Conservation (phyloP, 164 flowering plant genomes). For the Sedum album region DNA sequence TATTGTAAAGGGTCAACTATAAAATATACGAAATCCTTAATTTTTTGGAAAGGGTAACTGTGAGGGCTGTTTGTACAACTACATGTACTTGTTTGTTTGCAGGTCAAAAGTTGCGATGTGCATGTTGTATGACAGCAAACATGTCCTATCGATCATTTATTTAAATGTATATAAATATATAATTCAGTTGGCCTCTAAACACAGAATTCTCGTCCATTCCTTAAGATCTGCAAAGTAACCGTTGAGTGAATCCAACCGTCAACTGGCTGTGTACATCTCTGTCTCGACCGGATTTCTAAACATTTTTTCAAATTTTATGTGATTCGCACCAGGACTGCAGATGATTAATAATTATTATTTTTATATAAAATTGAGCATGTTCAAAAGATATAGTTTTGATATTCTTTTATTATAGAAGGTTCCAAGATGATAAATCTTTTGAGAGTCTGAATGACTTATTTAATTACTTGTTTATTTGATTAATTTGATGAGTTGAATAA, state of each 20-base stretch:
- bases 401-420: too few species aligned
- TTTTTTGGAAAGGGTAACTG: too few species aligned
- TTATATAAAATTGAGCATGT: too few species aligned
- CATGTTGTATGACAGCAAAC: conserved; percentile 1
- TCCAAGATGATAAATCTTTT: too few species aligned
- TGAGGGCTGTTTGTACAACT: neutral
- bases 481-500: too few species aligned
- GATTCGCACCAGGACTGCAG: neutral
- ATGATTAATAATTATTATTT: too few species aligned
- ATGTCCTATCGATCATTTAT: neutral
- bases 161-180: neutral
- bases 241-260: conserved; percentile 9
- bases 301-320: neutral
- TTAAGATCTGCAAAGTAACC: neutral
- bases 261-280: neutral
- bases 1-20: too few species aligned
- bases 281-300: neutral
- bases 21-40: too few species aligned
- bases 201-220: too few species aligned
- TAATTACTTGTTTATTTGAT: too few species aligned
- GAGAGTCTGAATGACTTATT: too few species aligned
- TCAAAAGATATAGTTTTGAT: too few species aligned
- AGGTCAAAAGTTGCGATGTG: neutral
- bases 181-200: neutral
- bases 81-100: neutral